Evolutionary conservation across 2,329 filamentous ascomycete genomes (phyloP).

Genomic region (Tolypocladium sp.): DNA sequence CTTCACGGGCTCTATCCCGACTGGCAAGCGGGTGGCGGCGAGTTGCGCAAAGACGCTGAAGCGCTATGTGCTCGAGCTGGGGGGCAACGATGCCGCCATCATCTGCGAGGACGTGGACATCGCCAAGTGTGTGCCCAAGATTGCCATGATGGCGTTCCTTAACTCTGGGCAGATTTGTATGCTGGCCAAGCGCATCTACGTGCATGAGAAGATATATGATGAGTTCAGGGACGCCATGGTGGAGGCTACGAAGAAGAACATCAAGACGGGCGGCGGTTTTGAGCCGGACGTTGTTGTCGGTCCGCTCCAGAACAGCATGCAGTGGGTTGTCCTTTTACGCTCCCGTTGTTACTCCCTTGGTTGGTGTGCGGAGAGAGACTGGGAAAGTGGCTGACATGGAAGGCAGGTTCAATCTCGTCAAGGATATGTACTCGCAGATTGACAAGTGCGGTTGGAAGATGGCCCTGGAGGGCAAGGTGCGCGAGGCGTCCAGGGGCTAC

Average conservation of each 20-base stretch:
- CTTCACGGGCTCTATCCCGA: slow-evolving; percentile 33
- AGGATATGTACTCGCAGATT: slow-evolving; percentile 1
- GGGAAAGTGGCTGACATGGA: too few relatives aligned
- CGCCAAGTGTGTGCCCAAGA: slow-evolving; percentile 14
- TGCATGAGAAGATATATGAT: slow-evolving; percentile 44
- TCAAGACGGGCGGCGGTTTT: slow-evolving; percentile 35
- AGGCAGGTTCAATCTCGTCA: slow-evolving; percentile 2
- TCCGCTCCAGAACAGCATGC: slow-evolving; percentile 52
- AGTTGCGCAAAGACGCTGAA: slow-evolving; percentile 46
- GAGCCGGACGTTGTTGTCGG: slow-evolving; percentile 35
- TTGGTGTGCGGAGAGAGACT: too few relatives aligned
- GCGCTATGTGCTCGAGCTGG: slow-evolving; percentile 49
- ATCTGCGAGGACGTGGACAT: slow-evolving; percentile 40
- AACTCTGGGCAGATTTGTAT: slow-evolving; percentile 33
- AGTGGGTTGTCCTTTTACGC: slow-evolving; percentile 24
- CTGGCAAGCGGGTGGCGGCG: slow-evolving; percentile 51
- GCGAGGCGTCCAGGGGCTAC: slow-evolving; percentile 7
- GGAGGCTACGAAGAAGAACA: slow-evolving; percentile 31
- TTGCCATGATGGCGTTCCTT: slow-evolving; percentile 40
- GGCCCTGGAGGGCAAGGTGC: background rate
- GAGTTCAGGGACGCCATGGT: slow-evolving; percentile 37
- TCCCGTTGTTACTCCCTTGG: too few relatives aligned
- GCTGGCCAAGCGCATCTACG: slow-evolving; percentile 47
- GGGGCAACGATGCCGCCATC: slow-evolving; percentile 6
- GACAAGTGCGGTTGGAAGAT: background rate